A percentile compares a stretch with the other conserved stretches of the same genome.
Conservation (phyloP, 2,329 filamentous ascomycete species). For the Epichloe gansuensis region DNA sequence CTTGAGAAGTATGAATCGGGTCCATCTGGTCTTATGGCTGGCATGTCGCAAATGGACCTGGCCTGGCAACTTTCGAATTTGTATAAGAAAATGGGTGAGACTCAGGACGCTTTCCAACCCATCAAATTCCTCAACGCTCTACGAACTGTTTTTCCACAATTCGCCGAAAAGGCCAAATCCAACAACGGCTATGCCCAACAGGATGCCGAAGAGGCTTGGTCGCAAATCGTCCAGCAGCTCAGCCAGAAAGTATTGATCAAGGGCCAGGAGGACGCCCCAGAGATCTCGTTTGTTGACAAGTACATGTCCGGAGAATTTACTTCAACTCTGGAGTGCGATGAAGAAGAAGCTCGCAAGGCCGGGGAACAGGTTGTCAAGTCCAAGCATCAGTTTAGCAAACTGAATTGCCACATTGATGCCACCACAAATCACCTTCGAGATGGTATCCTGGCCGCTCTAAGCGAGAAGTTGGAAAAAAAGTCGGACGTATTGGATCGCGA, state of each 20-base stretch:
- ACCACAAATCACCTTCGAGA: constrained; percentile 84
- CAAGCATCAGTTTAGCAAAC: constrained; percentile 66
- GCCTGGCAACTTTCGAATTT: constrained; percentile 67
- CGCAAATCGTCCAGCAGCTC: constrained; percentile 78
- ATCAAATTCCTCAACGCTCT: constrained; percentile 71
- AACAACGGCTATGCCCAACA: constrained; percentile 88
- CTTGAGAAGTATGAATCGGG: constrained; percentile 44
- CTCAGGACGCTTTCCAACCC: constrained; percentile 76
- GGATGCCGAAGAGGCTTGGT: constrained; percentile 97
- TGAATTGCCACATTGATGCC: constrained; percentile 88
- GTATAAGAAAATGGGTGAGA: constrained; percentile 81
- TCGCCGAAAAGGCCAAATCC: constrained; percentile 75
- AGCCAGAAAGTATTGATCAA: constrained; percentile 63
- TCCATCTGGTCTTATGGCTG: constrained; percentile 28
- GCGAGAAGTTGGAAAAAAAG: constrained; percentile 81
- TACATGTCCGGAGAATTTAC: constrained; percentile 79
- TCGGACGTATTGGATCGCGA: constrained; percentile 67
- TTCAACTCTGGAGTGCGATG: constrained; percentile 70
- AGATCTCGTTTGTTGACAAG: constrained; percentile 70
- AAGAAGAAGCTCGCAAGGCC: constrained; percentile 58
- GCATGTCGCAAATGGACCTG: constrained; percentile 48
- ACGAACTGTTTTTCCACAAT: constrained; percentile 73
- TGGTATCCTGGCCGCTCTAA: constrained; percentile 68
- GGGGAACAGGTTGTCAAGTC: constrained; percentile 57
- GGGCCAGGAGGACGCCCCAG: constrained; percentile 32